Evolutionary conservation across 306 rosid species (phyloP).

Genomic region (Vicia villosa): DNA sequence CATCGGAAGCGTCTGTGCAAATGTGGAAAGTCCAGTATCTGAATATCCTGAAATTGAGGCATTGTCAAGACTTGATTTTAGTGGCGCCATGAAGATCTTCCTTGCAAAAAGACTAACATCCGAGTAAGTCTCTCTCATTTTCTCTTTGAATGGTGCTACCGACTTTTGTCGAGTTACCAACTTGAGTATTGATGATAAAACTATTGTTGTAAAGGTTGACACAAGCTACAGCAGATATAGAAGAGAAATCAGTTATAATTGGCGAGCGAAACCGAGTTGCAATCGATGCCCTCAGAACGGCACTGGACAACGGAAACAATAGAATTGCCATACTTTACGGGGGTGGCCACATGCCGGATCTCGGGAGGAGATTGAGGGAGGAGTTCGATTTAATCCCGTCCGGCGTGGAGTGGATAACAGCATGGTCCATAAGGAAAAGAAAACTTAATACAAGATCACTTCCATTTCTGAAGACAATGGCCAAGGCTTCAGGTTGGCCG

Average conservation of each 20-base stretch:
- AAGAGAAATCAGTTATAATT: slow-evolving; percentile 79
- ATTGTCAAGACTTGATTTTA: slow-evolving; percentile 84
- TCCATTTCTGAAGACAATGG: slow-evolving; percentile 84
- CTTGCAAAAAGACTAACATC: slow-evolving; percentile 85
- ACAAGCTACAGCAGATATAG: slow-evolving; percentile 72
- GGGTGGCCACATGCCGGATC: slow-evolving; percentile 98
- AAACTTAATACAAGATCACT: slow-evolving; percentile 58
- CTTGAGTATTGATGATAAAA: slow-evolving; percentile 35
- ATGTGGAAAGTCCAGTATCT: slow-evolving; percentile 63
- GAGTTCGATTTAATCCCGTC: slow-evolving; percentile 80
- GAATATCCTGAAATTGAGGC: slow-evolving; percentile 93
- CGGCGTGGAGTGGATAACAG: slow-evolving; percentile 74
- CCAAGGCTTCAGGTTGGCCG: slow-evolving; percentile 88
- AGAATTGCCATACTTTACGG: slow-evolving; percentile 94
- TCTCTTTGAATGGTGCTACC: no score
- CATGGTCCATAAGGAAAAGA: slow-evolving; percentile 78
- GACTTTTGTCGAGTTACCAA: slow-evolving; percentile 8
- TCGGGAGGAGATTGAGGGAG: slow-evolving; percentile 81
- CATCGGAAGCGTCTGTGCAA: slow-evolving; percentile 78
- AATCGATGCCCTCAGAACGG: slow-evolving; percentile 57
- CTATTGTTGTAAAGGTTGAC: slow-evolving; percentile 62
- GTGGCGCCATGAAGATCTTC: slow-evolving; percentile 92
- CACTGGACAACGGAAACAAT: slow-evolving; percentile 69
- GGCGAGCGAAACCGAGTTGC: slow-evolving; percentile 91
- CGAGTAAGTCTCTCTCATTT: slow-evolving; percentile 52